Conservation (phyloP, 2,329 filamentous ascomycete genomes). For the Phoma sp. region DNA sequence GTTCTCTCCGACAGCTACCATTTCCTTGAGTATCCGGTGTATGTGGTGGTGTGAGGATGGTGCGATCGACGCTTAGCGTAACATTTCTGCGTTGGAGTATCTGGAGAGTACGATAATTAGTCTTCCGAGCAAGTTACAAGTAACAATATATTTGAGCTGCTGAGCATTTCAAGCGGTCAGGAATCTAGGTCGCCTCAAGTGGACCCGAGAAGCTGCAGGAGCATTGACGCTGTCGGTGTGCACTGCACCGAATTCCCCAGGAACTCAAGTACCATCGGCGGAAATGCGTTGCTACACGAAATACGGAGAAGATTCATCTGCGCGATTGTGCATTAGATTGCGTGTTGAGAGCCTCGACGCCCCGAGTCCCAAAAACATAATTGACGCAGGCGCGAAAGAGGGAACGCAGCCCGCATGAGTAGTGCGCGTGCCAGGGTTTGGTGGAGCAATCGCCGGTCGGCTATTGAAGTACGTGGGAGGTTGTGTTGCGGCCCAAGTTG, state of each 20-base stretch:
- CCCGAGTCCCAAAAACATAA: not conserved
- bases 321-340: not conserved
- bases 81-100: not conserved
- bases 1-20: constrained; percentile 1
- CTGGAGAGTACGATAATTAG: constrained; percentile 1
- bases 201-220: constrained; percentile 11
- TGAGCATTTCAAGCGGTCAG: not conserved
- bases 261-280: not conserved
- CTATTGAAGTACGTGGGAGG: constrained; percentile 21
- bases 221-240: constrained; percentile 12
- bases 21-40: constrained; percentile 14
- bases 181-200: constrained; percentile 13
- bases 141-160: not conserved
- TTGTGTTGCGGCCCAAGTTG: constrained; percentile 26
- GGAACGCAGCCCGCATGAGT: constrained; percentile 29
- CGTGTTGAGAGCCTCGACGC: not conserved
- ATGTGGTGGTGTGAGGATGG: constrained; percentile 1
- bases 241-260: constrained; percentile 10
- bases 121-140: not conserved
- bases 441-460: constrained; percentile 38
- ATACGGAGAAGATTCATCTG: constrained; percentile 2
- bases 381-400: constrained; percentile 17
- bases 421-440: constrained; percentile 15
- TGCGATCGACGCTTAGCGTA: constrained; percentile 8
- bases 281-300: not conserved